phyloP scores from a whole-genome alignment of 768 basidiomycete species.

The Coprinellus micaceus region DNA sequence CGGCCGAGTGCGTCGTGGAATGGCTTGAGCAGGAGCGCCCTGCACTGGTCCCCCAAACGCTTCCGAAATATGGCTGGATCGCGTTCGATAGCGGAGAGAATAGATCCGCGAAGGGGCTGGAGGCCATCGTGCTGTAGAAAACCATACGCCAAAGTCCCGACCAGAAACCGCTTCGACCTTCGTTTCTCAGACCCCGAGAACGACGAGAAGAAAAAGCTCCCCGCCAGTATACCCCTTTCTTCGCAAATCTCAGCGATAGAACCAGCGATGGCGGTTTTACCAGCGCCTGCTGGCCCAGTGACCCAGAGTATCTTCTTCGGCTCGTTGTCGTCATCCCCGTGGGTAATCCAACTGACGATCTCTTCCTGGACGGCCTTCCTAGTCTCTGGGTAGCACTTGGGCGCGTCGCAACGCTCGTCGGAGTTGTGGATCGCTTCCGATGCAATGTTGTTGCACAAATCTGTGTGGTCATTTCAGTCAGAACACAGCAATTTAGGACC shows the following conservation, averaged over 20 bases:
- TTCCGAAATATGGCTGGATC: too few relatives aligned
- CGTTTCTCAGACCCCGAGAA: background rate
- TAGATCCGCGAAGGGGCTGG: too few relatives aligned
- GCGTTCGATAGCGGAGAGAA: too few relatives aligned
- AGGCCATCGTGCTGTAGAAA: background rate
- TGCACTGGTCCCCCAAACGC: background rate
- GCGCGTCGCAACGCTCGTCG: conserved; percentile 6
- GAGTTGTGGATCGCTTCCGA: conserved; percentile 11
- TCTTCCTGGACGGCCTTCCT: conserved; percentile 7
- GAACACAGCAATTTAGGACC: too few relatives aligned
- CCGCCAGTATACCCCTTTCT: background rate
- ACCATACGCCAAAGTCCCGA: background rate
- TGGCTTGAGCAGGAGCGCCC: too few relatives aligned
- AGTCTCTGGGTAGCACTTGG: conserved; percentile 5
- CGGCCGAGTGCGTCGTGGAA: too few relatives aligned
- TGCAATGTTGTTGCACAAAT: background rate
- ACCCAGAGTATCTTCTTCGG: conserved; percentile 2
- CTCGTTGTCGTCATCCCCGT: background rate
- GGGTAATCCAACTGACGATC: background rate
- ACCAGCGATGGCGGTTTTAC: conserved; percentile 10
- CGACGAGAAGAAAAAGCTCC: conserved; percentile 13
- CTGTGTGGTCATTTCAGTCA: too few relatives aligned
- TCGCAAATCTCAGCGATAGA: conserved; percentile 7
- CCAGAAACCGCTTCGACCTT: background rate
- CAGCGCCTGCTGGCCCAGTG: conserved; percentile 8